A percentile compares a stretch with the other conserved stretches of the same genome.
Evolutionary conservation across 2,329 filamentous ascomycete species (phyloP).

Genomic region (Aspergillus sojae): DNA sequence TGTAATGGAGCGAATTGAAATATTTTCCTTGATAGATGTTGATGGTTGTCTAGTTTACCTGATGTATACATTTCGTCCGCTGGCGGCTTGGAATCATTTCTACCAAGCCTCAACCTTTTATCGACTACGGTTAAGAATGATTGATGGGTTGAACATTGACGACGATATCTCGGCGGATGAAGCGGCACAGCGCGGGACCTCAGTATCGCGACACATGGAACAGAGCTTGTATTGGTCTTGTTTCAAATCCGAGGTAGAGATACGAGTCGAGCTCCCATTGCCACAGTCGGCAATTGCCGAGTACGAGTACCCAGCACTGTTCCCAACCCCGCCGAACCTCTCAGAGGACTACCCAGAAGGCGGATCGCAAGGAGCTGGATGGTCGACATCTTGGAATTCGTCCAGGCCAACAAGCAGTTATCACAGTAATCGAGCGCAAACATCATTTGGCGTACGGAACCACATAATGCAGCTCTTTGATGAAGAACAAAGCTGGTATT

Average conservation of each 20-base stretch:
- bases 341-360: slow-evolving; percentile 12
- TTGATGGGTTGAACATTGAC: slow-evolving; percentile 14
- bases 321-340: slow-evolving; percentile 32
- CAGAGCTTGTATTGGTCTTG: slow-evolving; percentile 49
- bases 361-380: neutral
- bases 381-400: neutral
- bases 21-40: slow-evolving; percentile 18
- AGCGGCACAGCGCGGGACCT: slow-evolving; percentile 11
- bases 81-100: slow-evolving; percentile 45
- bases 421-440: neutral
- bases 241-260: slow-evolving; percentile 49
- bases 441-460: slow-evolving; percentile 2
- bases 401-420: neutral
- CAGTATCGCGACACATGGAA: slow-evolving; percentile 35
- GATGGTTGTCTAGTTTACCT: slow-evolving; percentile 6
- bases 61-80: slow-evolving; percentile 44
- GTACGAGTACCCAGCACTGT: slow-evolving; percentile 38
- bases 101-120: slow-evolving; percentile 35
- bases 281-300: slow-evolving; percentile 40
- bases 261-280: slow-evolving; percentile 43
- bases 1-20: slow-evolving; percentile 14
- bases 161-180: slow-evolving; percentile 8
- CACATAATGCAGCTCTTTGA: slow-evolving; percentile 20
- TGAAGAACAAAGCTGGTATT: slow-evolving; percentile 47
- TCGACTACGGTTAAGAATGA: slow-evolving; percentile 37